phyloP scores from a whole-genome alignment of 345 rosid genomes.

The Ricinus communis region DNA sequence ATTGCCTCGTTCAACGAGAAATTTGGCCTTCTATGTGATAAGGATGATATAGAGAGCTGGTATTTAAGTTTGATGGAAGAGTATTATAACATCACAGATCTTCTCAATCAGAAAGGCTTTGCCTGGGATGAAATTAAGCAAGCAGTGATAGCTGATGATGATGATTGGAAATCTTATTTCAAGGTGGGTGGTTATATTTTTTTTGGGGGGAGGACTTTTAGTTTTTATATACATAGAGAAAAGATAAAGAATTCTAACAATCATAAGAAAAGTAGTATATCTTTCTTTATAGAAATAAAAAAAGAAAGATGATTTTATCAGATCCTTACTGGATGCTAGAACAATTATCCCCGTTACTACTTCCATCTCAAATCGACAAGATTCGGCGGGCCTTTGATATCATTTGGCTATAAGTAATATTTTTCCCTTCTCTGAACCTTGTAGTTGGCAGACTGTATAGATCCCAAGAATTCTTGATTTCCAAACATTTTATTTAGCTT shows the following conservation, averaged over 20 bases:
- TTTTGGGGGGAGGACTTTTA: too few relatives aligned
- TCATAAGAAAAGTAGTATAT: too few relatives aligned
- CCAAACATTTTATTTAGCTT: not conserved
- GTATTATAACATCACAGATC: constrained; percentile 20
- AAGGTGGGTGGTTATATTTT: too few relatives aligned
- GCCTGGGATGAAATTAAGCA: constrained; percentile 23
- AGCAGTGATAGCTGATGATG: constrained; percentile 14
- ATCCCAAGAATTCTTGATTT: not conserved
- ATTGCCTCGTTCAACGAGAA: constrained; percentile 23
- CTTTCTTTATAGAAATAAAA: too few relatives aligned
- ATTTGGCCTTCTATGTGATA: constrained; percentile 27
- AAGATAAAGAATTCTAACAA: too few relatives aligned
- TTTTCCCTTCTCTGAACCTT: not conserved
- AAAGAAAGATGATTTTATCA: too few relatives aligned
- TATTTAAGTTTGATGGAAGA: constrained; percentile 27
- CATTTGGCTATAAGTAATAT: not conserved
- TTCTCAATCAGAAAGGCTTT: constrained; percentile 29
- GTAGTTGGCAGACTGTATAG: not conserved
- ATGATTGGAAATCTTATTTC: constrained; percentile 23
- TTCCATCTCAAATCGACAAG: not conserved
- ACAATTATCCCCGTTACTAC: not conserved
- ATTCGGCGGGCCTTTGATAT: not conserved
- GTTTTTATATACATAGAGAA: too few relatives aligned
- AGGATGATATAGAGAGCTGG: constrained; percentile 17
- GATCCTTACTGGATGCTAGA: too few relatives aligned